Evolutionary conservation across 2,329 filamentous ascomycete species (phyloP), one percentile per base, ranked within the genome.

Genomic region (Colletotrichum sp.): DNA sequence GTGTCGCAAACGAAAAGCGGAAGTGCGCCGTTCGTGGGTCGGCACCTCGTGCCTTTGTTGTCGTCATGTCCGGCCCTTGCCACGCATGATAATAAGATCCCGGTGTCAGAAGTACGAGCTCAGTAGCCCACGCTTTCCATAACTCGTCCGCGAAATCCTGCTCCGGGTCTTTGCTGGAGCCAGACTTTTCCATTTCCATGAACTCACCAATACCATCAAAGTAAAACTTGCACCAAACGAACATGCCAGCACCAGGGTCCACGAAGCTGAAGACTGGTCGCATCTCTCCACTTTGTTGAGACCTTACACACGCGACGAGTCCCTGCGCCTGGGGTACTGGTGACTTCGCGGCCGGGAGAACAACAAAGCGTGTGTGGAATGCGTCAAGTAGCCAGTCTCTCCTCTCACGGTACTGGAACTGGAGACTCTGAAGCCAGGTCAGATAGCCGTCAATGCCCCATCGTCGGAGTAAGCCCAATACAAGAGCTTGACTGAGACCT

Each of bases 361-460:
- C 30, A 1, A 36, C 30, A 4, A 63, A 82, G 10, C 77, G 30
- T 2, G 68, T 18, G 16, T 73, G 52, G 39, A 82, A 94, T 0
- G 93, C 92, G 22, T 87, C 85, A 15, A 95, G 86, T 70, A 95
- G 90, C 68, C 89, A 89, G 81, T 95, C 89, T 65, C 94, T 86
- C 48, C 94, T 89, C 64, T 85, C 85, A 3, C 93, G 94, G 83
- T 95, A 96, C 81, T 93, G 89, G 82, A 92, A 85, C 68, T 93
- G 90, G 72, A 96, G 87, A 82, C 92, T 88, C 75, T 95, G 91
- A 68, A 96, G 86, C 94, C 94, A 96, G 82, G 93, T 90, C 8
- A 96, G 83, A 81, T 94, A 96, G n/a, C 94, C 94, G 3, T 87
- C 85, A 79, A 95, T 93, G 15, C 93, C 93, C 94, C 94, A 96